phyloP scores from a whole-genome alignment of 2,329 filamentous ascomycete species.

The Fusarium nurragi region DNA sequence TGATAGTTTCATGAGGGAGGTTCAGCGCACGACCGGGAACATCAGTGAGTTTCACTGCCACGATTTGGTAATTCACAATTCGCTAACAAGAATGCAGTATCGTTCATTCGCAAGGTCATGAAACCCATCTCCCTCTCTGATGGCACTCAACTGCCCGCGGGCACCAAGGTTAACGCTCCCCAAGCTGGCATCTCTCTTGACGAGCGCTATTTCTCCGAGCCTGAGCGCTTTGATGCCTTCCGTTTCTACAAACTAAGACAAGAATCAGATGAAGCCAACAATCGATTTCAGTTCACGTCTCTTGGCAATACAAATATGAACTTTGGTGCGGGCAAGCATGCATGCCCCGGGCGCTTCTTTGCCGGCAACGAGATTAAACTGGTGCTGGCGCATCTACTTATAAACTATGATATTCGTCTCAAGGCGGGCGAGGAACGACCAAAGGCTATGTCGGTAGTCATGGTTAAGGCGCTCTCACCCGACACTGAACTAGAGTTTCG shows the following conservation, averaged over 20 bases:
- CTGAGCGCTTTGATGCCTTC: constrained; percentile 58
- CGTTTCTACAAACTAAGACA: constrained; percentile 59
- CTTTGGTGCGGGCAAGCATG: constrained; percentile 59
- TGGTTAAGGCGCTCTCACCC: constrained; percentile 54
- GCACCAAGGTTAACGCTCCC: constrained; percentile 55
- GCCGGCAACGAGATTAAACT: constrained; percentile 58
- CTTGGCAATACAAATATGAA: constrained; percentile 55
- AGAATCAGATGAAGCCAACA: constrained; percentile 50
- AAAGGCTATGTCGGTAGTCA: constrained; percentile 51
- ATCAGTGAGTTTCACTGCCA: constrained; percentile 50
- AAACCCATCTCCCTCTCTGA: constrained; percentile 57
- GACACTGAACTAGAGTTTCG: constrained; percentile 54
- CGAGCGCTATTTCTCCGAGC: constrained; percentile 52
- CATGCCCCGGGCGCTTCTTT: constrained; percentile 61
- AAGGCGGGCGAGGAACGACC: constrained; percentile 52
- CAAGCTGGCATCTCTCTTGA: constrained; percentile 55
- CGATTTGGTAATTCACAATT: not conserved
- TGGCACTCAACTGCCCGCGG: constrained; percentile 55
- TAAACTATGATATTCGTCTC: constrained; percentile 55
- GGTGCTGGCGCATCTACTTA: constrained; percentile 53
- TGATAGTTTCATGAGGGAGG: constrained; percentile 61
- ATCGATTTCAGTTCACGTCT: constrained; percentile 56
- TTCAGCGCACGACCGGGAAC: constrained; percentile 53
- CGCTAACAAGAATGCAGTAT: constrained; percentile 47
- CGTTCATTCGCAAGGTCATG: constrained; percentile 58